Evolutionary conservation across 1,284 basidiomycete species (phyloP).

Genomic region (Pseudozyma thailandica): DNA sequence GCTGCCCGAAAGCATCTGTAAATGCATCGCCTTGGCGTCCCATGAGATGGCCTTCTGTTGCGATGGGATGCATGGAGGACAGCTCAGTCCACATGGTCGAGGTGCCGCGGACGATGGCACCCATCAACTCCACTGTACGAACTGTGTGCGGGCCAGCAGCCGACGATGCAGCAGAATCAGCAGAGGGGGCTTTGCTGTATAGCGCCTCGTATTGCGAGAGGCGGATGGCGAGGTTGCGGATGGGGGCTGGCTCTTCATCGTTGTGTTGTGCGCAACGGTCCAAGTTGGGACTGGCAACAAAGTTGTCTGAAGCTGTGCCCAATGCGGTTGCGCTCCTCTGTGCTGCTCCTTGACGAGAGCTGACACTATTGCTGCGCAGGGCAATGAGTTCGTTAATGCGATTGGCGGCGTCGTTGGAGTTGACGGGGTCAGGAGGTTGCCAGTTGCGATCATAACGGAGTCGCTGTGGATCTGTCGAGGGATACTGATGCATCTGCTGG

Average conservation of each 20-base stretch:
- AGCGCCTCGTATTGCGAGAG: conserved; percentile 39
- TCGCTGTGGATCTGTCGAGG: conserved; percentile 38
- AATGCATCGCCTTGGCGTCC: conserved; percentile 27
- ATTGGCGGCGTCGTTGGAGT: conserved; percentile 27
- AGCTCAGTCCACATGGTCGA: conserved; percentile 47
- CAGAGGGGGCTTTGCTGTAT: conserved; percentile 32
- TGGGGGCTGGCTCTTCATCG: conserved; percentile 41
- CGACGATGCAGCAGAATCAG: conserved; percentile 8
- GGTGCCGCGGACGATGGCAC: conserved; percentile 34
- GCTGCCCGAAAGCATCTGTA: conserved; percentile 43
- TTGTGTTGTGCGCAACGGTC: conserved; percentile 1
- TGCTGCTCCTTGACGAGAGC: conserved; percentile 4
- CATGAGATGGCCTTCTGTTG: conserved; percentile 43
- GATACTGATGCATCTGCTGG: conserved; percentile 22
- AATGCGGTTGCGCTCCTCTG: conserved; percentile 31
- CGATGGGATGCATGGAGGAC: conserved; percentile 44
- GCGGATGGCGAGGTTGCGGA: conserved; percentile 43
- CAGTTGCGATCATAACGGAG: conserved; percentile 26
- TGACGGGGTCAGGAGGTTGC: conserved; percentile 14
- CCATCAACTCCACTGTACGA: conserved; percentile 39
- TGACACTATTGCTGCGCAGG: conserved; percentile 13
- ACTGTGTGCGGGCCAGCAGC: conserved; percentile 28
- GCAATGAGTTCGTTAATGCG: conserved; percentile 40
- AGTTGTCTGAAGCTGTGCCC: conserved; percentile 17
- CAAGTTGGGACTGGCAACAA: background rate